Evolutionary conservation across 192 early-diverging fungal genomes (phyloP).

Genomic region (Coemansia sp.): DNA sequence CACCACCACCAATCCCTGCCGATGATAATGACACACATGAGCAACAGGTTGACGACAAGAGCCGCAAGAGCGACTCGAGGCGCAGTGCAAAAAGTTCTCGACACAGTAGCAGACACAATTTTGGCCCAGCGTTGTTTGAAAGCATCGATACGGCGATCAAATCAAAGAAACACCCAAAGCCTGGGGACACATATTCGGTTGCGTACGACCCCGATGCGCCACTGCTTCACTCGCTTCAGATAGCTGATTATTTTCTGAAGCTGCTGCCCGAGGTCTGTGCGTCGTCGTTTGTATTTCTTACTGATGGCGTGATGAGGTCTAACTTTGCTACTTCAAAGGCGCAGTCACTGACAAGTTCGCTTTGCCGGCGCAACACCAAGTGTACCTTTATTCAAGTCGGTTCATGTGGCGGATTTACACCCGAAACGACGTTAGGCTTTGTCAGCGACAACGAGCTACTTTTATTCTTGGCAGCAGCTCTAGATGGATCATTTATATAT

Average conservation of each 20-base stretch:
- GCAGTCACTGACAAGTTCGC: slow-evolving; percentile 45
- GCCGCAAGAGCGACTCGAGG: slow-evolving; percentile 5
- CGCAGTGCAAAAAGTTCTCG: slow-evolving; percentile 1
- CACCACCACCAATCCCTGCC: slow-evolving; percentile 36
- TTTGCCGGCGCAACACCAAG: slow-evolving; percentile 57
- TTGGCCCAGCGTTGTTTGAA: neutral
- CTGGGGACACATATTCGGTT: slow-evolving; percentile 42
- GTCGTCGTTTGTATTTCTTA: slow-evolving; percentile 59
- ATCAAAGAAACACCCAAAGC: slow-evolving; percentile 19
- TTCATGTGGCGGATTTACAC: slow-evolving; percentile 57
- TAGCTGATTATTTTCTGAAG: slow-evolving; percentile 51
- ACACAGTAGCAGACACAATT: neutral
- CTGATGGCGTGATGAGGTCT: slow-evolving; percentile 75
- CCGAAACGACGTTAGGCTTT: slow-evolving; percentile 72
- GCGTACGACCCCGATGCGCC: slow-evolving; percentile 45
- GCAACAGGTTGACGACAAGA: neutral
- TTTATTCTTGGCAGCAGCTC: slow-evolving; percentile 63
- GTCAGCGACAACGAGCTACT: slow-evolving; percentile 75
- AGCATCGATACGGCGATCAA: slow-evolving; percentile 18
- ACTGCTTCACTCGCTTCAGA: slow-evolving; percentile 45
- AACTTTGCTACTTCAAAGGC: slow-evolving; percentile 62
- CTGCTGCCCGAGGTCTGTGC: slow-evolving; percentile 53
- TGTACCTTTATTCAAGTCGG: slow-evolving; percentile 77
- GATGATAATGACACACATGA: slow-evolving; percentile 2
- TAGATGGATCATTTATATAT: slow-evolving; percentile 68